Conservation (phyloP, 75 land plant species). For the Isoetes taiwanensis region DNA sequence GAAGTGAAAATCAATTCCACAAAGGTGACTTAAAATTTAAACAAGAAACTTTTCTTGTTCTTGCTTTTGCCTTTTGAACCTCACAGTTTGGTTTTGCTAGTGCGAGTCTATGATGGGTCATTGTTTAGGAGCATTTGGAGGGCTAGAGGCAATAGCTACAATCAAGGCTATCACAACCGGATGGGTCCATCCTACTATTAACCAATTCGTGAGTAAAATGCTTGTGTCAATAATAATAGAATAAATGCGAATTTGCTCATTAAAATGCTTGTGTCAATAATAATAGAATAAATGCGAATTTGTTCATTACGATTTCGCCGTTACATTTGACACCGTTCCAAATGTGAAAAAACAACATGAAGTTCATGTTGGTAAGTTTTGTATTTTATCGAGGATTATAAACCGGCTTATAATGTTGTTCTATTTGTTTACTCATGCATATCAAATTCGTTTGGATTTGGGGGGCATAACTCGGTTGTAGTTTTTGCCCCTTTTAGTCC, state of each 20-base stretch:
- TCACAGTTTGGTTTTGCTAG: no score
- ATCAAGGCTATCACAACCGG: slow-evolving; percentile 49
- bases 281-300: no score
- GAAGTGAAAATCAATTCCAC: slow-evolving; percentile 78
- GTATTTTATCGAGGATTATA: neutral
- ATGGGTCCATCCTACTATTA: slow-evolving; percentile 47
- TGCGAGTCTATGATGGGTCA: slow-evolving; percentile 65
- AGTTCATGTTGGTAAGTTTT: slow-evolving; percentile 37
- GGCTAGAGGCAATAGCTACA: slow-evolving; percentile 42
- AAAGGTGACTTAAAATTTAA: no score
- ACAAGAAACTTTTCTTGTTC: no score
- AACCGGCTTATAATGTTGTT: no score
- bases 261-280: no score
- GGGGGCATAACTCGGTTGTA: no score
- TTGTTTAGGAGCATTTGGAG: slow-evolving; percentile 45
- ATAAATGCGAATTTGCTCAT: neutral
- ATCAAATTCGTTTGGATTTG: no score
- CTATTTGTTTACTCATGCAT: no score
- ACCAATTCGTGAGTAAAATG: slow-evolving; percentile 31
- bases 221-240: neutral
- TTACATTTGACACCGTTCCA: slow-evolving; percentile 45
- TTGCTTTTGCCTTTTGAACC: no score
- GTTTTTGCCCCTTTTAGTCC: no score
- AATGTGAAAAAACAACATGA: slow-evolving; percentile 45
- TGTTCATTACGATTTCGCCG: slow-evolving; percentile 36